These are phyloP conservation scores for Talaromyces sp. DNA, from an alignment of 2,329 filamentous ascomycete genomes.

Conservation along the genomic window DNA sequence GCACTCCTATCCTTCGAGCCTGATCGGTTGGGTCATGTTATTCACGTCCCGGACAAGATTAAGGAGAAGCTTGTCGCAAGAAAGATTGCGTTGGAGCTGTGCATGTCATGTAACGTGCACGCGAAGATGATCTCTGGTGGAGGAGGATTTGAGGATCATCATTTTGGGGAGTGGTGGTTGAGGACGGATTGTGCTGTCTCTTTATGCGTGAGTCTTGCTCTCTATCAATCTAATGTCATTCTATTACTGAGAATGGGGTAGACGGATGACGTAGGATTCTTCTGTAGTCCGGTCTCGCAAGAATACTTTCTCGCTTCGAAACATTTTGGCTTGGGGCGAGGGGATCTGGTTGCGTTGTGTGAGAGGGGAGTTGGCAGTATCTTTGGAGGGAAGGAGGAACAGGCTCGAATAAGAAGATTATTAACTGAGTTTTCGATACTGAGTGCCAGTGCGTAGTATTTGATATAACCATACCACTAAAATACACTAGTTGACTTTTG, in stretches of 20 bases:
- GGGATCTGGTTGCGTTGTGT: constrained; percentile 54
- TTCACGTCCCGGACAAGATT: constrained; percentile 63
- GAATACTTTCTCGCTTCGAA: constrained; percentile 70
- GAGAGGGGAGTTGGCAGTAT: constrained; percentile 61
- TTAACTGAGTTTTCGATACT: constrained; percentile 24
- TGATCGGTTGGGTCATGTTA: constrained; percentile 71
- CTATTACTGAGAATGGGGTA: constrained; percentile 32
- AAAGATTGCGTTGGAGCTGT: constrained; percentile 67
- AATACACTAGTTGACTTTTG: not conserved
- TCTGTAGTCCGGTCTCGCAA: constrained; percentile 70
- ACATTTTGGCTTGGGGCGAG: constrained; percentile 59
- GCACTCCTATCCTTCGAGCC: constrained; percentile 64
- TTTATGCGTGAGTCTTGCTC: constrained; percentile 59
- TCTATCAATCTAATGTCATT: not conserved
- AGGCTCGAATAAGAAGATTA: constrained; percentile 26
- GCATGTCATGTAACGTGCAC: constrained; percentile 75
- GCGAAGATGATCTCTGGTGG: constrained; percentile 63
- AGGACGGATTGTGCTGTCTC: constrained; percentile 59
- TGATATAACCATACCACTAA: not conserved
- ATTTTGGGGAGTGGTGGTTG: constrained; percentile 68
- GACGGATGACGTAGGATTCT: constrained; percentile 83
- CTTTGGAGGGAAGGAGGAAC: constrained; percentile 63
- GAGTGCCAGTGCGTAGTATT: not conserved
- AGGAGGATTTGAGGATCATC: constrained; percentile 64
- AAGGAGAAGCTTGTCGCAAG: constrained; percentile 53